These are phyloP conservation scores for Neoboletus subvelutipes DNA, from an alignment of 768 basidiomycete species.

Conservation along the genomic window DNA sequence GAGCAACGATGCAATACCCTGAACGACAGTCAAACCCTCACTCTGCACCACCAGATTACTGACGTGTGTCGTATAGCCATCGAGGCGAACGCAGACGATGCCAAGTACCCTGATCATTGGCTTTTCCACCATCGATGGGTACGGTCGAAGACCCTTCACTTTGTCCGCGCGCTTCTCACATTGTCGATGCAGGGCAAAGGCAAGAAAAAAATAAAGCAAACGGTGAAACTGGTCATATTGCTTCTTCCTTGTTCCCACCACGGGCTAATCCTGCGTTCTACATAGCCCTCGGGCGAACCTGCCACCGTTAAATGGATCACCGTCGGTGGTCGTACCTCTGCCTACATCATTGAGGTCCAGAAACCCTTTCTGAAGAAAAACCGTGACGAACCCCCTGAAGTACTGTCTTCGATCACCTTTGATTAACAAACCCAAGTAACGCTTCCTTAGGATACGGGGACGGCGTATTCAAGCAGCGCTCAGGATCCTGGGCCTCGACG, in stretches of 20 bases:
- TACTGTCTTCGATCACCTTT: background rate
- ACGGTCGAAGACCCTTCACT: background rate
- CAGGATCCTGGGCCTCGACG: background rate
- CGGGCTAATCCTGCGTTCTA: slow-evolving; percentile 3
- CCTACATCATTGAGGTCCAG: slow-evolving; percentile 67
- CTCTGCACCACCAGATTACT: slow-evolving; percentile 51
- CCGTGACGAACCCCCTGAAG: background rate
- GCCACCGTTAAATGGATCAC: slow-evolving; percentile 75
- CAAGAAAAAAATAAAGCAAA: slow-evolving; percentile 47
- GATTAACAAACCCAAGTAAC: background rate
- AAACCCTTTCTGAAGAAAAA: slow-evolving; percentile 21
- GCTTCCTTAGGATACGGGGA: background rate
- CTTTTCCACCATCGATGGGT: slow-evolving; percentile 72
- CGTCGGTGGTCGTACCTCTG: slow-evolving; percentile 76
- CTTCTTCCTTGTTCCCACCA: background rate
- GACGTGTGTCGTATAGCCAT: slow-evolving; percentile 63
- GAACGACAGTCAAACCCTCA: slow-evolving; percentile 44
- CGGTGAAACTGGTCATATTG: slow-evolving; percentile 47
- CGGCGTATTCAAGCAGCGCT: background rate
- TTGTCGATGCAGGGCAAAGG: slow-evolving; percentile 50
- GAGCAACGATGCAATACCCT: slow-evolving; percentile 63
- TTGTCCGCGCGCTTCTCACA: slow-evolving; percentile 10
- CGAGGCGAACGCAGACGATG: slow-evolving; percentile 65
- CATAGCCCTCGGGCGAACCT: slow-evolving; percentile 63
- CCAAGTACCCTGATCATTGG: slow-evolving; percentile 67